Conservation (phyloP, 2,329 filamentous ascomycete species). For the Alternaria arborescens region DNA sequence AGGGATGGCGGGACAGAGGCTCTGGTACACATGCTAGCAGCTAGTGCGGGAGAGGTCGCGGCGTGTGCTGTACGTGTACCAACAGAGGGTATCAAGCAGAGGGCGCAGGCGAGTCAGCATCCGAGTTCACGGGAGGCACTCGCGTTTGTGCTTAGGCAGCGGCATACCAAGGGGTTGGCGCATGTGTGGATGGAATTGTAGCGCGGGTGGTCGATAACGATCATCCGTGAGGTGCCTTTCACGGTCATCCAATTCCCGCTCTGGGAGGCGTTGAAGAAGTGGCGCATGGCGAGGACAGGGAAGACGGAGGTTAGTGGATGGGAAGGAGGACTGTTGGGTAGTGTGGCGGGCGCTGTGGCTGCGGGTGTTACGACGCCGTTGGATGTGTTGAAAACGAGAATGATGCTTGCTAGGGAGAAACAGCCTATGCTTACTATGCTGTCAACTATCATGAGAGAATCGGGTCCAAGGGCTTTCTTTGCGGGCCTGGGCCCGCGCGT, state of each 20-base stretch:
- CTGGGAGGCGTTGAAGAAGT: conserved; percentile 91
- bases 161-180: conserved; percentile 51
- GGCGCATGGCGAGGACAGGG: conserved; percentile 60
- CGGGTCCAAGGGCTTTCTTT: conserved; percentile 75
- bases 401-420: conserved; percentile 84
- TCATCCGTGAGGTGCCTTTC: conserved; percentile 96
- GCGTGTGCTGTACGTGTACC: conserved; percentile 93
- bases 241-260: conserved; percentile 97
- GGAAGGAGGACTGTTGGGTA: conserved; percentile 87
- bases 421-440: conserved; percentile 69
- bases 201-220: conserved; percentile 88
- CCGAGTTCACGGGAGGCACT: conserved; percentile 74
- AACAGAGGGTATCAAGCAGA: conserved; percentile 96
- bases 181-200: conserved; percentile 86
- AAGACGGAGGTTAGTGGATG: conserved; percentile 68
- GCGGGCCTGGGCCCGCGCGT: conserved; percentile 81
- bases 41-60: conserved; percentile 85
- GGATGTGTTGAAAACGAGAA: conserved; percentile 94
- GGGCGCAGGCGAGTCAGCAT: conserved; percentile 87
- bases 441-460: conserved; percentile 68
- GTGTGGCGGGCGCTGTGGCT: conserved; percentile 81
- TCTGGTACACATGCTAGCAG: conserved; percentile 79
- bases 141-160: conserved; percentile 67
- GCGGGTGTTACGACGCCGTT: conserved; percentile 90
- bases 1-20: conserved; percentile 38